A percentile compares a stretch with the other conserved stretches of the same genome.
These are phyloP conservation scores for Podaxis sp. DNA, from an alignment of 768 basidiomycete species.

Conservation along the genomic window DNA sequence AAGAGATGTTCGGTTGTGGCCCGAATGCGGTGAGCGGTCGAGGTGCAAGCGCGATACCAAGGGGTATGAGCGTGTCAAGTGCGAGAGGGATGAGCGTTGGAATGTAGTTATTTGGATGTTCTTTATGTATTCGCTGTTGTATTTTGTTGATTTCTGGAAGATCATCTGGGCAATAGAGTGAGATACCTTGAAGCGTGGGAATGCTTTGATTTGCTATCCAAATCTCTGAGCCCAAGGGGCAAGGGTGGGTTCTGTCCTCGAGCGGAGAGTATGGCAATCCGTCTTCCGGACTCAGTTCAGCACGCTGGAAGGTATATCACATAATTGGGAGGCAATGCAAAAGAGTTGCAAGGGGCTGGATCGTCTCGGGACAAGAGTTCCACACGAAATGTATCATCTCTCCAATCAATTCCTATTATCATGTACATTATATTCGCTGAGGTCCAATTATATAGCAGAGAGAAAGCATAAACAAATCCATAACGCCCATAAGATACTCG, in stretches of 20 bases:
- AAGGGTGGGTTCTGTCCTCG: too few species aligned
- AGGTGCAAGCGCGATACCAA: neutral
- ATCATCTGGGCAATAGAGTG: neutral
- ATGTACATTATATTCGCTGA: neutral
- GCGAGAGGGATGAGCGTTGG: conserved; percentile 4
- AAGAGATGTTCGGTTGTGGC: neutral
- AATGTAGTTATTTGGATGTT: neutral
- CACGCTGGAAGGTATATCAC: too few species aligned
- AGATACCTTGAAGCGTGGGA: neutral
- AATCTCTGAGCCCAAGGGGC: too few species aligned
- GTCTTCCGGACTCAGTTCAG: too few species aligned
- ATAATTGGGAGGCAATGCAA: neutral
- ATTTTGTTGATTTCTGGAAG: neutral
- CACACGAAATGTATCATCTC: neutral
- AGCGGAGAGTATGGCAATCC: too few species aligned
- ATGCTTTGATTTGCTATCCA: neutral
- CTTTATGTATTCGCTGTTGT: neutral
- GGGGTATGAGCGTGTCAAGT: conserved; percentile 3
- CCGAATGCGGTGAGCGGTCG: neutral
- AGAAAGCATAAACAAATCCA: neutral
- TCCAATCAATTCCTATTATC: neutral
- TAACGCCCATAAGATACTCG: neutral
- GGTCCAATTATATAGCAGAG: neutral
- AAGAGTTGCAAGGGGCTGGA: neutral
- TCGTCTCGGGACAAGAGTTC: neutral